These are phyloP conservation scores for Sphaerosporella brunnea DNA, from an alignment of 495 filamentous ascomycete genomes.

Conservation along the genomic window DNA sequence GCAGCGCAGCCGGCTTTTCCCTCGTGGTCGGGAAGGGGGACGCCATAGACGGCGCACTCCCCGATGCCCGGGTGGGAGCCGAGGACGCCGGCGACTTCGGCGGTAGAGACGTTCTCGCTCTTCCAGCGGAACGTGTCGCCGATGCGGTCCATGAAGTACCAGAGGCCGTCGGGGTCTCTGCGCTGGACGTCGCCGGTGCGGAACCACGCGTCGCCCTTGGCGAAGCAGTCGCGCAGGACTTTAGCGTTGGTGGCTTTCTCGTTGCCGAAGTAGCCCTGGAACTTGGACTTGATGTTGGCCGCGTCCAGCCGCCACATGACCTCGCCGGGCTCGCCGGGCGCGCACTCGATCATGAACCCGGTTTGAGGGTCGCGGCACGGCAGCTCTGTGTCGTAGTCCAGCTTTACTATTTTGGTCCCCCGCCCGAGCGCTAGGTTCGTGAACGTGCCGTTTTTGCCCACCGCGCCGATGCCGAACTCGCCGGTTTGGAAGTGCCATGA, in stretches of 20 bases:
- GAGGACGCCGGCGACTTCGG: conserved; percentile 60
- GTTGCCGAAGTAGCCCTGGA: conserved; percentile 82
- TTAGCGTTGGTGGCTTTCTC: conserved; percentile 54
- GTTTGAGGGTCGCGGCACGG: conserved; percentile 57
- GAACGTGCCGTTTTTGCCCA: conserved; percentile 58
- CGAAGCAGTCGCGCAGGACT: conserved; percentile 43
- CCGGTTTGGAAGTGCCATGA: conserved; percentile 64
- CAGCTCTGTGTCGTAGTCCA: conserved; percentile 53
- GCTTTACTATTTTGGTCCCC: conserved; percentile 41
- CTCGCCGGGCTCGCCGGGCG: conserved; percentile 55
- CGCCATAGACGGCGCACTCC: conserved; percentile 82
- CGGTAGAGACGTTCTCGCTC: conserved; percentile 77
- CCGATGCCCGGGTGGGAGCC: conserved; percentile 46
- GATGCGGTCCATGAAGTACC: conserved; percentile 77
- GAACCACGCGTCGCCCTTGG: conserved; percentile 73
- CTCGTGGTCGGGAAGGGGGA: conserved; percentile 64
- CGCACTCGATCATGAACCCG: conserved; percentile 46
- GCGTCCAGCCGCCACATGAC: conserved; percentile 57
- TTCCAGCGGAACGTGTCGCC: conserved; percentile 96
- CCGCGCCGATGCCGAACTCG: conserved; percentile 56
- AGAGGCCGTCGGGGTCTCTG: conserved; percentile 50
- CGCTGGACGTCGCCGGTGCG: conserved; percentile 69
- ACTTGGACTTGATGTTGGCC: conserved; percentile 41
- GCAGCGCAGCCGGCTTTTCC: conserved; percentile 74
- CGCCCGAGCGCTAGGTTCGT: conserved; percentile 36